Evolutionary conservation across 2,329 filamentous ascomycete genomes (phyloP).

Genomic region (Aureobasidium melanogenum): DNA sequence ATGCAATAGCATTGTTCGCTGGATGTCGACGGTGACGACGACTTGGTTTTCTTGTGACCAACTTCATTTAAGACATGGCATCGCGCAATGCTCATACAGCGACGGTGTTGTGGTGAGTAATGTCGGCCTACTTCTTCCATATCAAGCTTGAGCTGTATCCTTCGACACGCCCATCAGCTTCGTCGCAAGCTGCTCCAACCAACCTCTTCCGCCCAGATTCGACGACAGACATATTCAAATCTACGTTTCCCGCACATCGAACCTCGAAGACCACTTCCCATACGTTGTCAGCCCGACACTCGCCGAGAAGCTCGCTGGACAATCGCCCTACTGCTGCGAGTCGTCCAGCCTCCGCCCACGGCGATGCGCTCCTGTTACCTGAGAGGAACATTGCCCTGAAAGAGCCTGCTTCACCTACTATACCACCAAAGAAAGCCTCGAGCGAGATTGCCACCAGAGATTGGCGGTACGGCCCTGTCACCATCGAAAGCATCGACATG

Average conservation of each 20-base stretch:
- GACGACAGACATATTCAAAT: slow-evolving; percentile 37
- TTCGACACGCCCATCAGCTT: slow-evolving; percentile 14
- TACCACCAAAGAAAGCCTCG: slow-evolving; percentile 28
- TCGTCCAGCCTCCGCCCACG: slow-evolving; percentile 18
- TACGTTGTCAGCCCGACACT: slow-evolving; percentile 10
- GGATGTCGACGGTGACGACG: not conserved
- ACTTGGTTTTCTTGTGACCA: not conserved
- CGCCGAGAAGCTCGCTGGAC: not conserved
- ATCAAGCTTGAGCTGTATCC: slow-evolving; percentile 51
- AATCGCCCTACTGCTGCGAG: not conserved
- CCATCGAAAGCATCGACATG: slow-evolving; percentile 75
- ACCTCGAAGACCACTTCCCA: slow-evolving; percentile 30
- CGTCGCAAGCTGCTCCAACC: not conserved
- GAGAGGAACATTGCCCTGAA: slow-evolving; percentile 28
- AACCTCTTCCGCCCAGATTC: slow-evolving; percentile 31
- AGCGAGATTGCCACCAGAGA: slow-evolving; percentile 51
- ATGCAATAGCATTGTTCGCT: not conserved
- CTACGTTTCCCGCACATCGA: slow-evolving; percentile 34
- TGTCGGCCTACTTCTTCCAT: slow-evolving; percentile 58
- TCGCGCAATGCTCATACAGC: slow-evolving; percentile 19
- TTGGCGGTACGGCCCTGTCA: slow-evolving; percentile 73
- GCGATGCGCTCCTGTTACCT: slow-evolving; percentile 27
- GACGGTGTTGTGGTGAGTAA: slow-evolving; percentile 23
- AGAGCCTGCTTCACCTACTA: slow-evolving; percentile 25
- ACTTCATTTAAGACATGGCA: not conserved